Evolutionary conservation across 768 basidiomycete species (phyloP), one percentile per base, ranked within the genome.

Genomic region (Clitopilus passeckerianus): DNA sequence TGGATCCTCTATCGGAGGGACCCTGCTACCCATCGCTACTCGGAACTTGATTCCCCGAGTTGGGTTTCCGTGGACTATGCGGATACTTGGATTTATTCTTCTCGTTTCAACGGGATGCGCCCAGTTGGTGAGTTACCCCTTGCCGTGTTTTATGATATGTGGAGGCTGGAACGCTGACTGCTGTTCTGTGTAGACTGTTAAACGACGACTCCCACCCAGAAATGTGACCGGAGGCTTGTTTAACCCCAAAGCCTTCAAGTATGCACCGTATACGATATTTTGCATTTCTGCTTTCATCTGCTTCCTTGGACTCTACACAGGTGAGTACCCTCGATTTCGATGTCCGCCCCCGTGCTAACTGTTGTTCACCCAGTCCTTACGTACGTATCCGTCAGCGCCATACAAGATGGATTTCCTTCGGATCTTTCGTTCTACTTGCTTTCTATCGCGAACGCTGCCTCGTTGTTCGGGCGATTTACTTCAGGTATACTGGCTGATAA

Each of bases 1-100:
- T 10, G 89, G 90, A 0, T 83, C 86, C 0, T 87, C 86, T 0
- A 54, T 89, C 0, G 90, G 91, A 4, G 89, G 91, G 7, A 85
- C 84, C 0, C 56, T 89, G 0, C 78, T 90, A 43, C 90, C 91
- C 0, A 85, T 90, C 43, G 70, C 78, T 8, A 79, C 82, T 2
- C 82, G 79, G 46, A 81, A 78, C 37, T 73, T 90, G 20, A 75
- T 90, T 46, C 79, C 75, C 6, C 63, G 30, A 20, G 77, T 78
- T 55, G 81, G 74, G 79, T 92, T 91, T 69, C 74, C 76, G 61
- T 92, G 90, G 90, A 89, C 90, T 0, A 83, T 89, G 78, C 78
- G 90, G 12, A 81, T 86, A 33, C 71, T 90, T 44, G 89, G 83
- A 1, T 84, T 90, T 61, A 81, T 90, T 8, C 68, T 90, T 0